Percentiles rank a stretch among this genome's conserved stretches.
Evolutionary conservation across 1,139 yeast genomes (phyloP).

Genomic region (Blastobotrys petasosporus): DNA sequence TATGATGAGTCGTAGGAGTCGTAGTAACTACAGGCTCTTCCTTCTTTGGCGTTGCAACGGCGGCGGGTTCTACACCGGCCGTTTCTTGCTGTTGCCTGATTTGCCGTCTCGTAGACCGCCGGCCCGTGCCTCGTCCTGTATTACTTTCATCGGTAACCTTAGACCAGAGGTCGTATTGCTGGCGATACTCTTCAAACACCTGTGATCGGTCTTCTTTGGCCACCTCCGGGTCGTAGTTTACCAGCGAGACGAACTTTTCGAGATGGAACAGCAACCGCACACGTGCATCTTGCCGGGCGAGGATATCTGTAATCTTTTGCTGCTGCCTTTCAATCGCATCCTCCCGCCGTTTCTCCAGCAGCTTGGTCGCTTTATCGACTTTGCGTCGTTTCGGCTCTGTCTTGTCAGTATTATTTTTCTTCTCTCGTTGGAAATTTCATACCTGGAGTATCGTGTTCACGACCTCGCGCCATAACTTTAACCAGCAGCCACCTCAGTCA

Average conservation of each 20-base stretch:
- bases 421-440: not conserved
- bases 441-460: conserved; percentile 2
- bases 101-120: conserved; percentile 28
- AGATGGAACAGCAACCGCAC: conserved; percentile 50
- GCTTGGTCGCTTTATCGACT: conserved; percentile 7
- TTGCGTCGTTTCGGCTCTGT: conserved; percentile 16
- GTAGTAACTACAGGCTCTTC: not conserved
- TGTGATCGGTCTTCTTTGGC: conserved; percentile 41
- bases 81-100: conserved; percentile 23
- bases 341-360: conserved; percentile 1
- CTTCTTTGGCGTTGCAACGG: conserved; percentile 6
- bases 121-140: conserved; percentile 15
- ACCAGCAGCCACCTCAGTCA: too few species aligned
- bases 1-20: too few species aligned
- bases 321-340: conserved; percentile 12
- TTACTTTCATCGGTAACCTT: conserved; percentile 23
- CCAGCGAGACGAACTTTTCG: conserved; percentile 54
- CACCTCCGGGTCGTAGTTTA: conserved; percentile 54
- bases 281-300: conserved; percentile 43
- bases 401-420: not conserved
- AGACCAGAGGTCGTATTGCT: conserved; percentile 37
- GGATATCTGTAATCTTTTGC: conserved; percentile 28
- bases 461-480: not conserved
- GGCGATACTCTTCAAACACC: conserved; percentile 33
- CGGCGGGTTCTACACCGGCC: conserved; percentile 16